Conservation (phyloP, 148 eudicot genomes). For the Polygonum maritimum region DNA sequence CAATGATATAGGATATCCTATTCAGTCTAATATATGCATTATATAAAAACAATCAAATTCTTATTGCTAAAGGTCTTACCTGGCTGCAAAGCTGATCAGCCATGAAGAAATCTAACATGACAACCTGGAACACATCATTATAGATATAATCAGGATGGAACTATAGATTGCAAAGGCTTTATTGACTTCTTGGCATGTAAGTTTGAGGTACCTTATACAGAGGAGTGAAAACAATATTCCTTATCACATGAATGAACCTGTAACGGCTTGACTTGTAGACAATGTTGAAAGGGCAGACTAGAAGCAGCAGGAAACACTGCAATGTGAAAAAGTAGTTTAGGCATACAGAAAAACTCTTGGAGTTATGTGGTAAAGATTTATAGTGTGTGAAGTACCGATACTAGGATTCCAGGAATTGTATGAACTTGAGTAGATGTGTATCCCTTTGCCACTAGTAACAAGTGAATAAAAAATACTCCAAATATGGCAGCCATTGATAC, state of each 20-base stretch:
- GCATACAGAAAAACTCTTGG: neutral
- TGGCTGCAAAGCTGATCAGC: slow-evolving; percentile 99
- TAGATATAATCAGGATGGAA: neutral
- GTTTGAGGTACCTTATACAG: slow-evolving; percentile 54
- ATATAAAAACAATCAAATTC: neutral
- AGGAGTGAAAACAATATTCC: slow-evolving; percentile 78
- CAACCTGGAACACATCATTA: slow-evolving; percentile 39
- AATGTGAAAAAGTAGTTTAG: slow-evolving; percentile 3
- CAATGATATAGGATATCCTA: neutral
- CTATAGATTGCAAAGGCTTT: neutral
- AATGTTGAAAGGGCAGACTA: slow-evolving; percentile 80
- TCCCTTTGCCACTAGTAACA: slow-evolving; percentile 65
- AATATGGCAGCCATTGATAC: slow-evolving; percentile 66
- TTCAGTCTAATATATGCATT: neutral
- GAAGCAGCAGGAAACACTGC: slow-evolving; percentile 54
- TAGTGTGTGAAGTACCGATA: slow-evolving; percentile 46
- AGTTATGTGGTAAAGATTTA: slow-evolving; percentile 3
- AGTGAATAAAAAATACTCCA: slow-evolving; percentile 72
- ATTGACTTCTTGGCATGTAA: neutral
- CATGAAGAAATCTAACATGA: slow-evolving; percentile 98
- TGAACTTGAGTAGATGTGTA: slow-evolving; percentile 51
- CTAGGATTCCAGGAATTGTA: slow-evolving; percentile 65
- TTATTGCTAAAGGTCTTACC: slow-evolving; percentile 28
- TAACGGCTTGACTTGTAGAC: slow-evolving; percentile 66
- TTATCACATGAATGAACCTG: slow-evolving; percentile 49